A percentile compares a stretch with the other conserved stretches of the same genome.
Evolutionary conservation across 108 stramenopile species (phyloP).

Genomic region (Cyclotella cryptica): DNA sequence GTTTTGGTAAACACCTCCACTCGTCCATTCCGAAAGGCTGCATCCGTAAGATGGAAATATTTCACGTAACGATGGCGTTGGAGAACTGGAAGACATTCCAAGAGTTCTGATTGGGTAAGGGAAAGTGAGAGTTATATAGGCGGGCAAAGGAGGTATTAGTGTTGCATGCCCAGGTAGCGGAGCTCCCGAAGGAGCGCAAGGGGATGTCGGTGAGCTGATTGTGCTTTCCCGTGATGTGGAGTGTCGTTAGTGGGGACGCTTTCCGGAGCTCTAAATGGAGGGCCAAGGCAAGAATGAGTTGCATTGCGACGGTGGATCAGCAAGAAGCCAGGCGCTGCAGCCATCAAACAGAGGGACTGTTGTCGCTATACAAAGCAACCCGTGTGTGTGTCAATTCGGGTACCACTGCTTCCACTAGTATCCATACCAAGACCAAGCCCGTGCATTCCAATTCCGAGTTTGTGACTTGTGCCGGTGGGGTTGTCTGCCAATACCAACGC

Average conservation of each 20-base stretch:
- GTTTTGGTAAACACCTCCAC: constrained; percentile 11
- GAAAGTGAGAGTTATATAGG: constrained; percentile 9
- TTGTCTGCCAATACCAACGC: neutral
- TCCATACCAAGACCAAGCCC: neutral
- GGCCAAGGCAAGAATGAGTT: neutral
- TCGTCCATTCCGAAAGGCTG: constrained; percentile 8
- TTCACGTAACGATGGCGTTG: neutral
- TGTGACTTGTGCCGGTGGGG: neutral
- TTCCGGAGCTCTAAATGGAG: neutral
- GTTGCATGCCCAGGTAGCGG: neutral
- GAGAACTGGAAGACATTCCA: constrained; percentile 15
- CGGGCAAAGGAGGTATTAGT: neutral
- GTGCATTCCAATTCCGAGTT: constrained; percentile 15
- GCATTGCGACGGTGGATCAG: no score
- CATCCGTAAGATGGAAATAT: constrained; percentile 7
- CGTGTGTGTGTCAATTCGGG: neutral
- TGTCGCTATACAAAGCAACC: constrained; percentile 13
- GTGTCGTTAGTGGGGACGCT: constrained; percentile 10
- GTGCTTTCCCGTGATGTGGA: neutral
- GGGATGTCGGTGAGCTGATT: constrained; percentile 15
- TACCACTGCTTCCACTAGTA: neutral
- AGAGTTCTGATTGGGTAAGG: constrained; percentile 1
- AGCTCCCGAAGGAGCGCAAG: constrained; percentile 9
- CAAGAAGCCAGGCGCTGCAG: neutral
- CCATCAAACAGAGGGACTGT: neutral